Conservation (phyloP, 805 yeast species). For the Starmerella asiatica region DNA sequence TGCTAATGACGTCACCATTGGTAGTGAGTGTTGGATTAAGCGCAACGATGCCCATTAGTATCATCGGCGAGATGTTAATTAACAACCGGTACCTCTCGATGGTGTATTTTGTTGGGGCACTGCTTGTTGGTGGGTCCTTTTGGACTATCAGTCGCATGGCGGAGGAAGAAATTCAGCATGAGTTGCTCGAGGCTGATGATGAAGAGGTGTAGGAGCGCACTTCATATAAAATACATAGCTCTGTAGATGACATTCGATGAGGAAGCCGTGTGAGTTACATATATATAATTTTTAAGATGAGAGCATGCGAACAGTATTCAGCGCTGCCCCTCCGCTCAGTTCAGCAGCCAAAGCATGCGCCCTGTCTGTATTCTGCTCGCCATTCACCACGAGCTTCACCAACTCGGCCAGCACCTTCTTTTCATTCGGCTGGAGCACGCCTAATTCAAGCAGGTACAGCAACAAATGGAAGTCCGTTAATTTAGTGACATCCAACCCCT, state of each 20-base stretch:
- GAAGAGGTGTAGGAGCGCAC: neutral
- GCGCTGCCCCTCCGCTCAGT: constrained; percentile 17
- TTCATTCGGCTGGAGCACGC: constrained; percentile 47
- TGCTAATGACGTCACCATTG: constrained; percentile 81
- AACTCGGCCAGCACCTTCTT: constrained; percentile 33
- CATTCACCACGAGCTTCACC: constrained; percentile 2
- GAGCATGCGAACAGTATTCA: constrained; percentile 17
- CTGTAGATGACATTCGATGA: no score
- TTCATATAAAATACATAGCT: neutral
- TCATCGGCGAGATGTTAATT: constrained; percentile 74
- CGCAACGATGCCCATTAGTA: constrained; percentile 85
- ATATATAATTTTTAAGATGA: neutral
- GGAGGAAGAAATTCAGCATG: constrained; percentile 53
- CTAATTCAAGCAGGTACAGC: constrained; percentile 41
- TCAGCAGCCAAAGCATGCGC: constrained; percentile 13
- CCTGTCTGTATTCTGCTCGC: constrained; percentile 34
- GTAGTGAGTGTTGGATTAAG: constrained; percentile 93
- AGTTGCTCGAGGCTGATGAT: neutral
- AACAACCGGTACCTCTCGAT: constrained; percentile 49
- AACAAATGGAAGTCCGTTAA: constrained; percentile 69
- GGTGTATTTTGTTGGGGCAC: constrained; percentile 66
- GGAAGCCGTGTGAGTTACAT: no score
- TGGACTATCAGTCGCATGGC: constrained; percentile 71
- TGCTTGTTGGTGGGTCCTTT: constrained; percentile 67
- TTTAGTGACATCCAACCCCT: constrained; percentile 13